phyloP scores from a whole-genome alignment of 1,284 basidiomycete genomes.

The Sporisorium sorghi region DNA sequence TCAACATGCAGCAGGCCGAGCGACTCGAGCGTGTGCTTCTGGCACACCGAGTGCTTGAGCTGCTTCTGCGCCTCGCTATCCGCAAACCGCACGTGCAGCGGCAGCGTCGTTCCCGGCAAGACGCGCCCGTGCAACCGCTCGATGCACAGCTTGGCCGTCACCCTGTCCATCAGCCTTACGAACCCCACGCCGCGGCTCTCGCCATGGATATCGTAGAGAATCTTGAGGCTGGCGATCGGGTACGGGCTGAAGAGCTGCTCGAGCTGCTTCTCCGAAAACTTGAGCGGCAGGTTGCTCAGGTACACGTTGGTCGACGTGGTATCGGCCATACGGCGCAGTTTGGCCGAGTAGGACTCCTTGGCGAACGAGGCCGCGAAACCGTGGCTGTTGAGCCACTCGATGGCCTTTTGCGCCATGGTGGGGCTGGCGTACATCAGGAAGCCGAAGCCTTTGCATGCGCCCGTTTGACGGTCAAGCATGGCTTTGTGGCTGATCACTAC shows the following conservation, averaged over 20 bases:
- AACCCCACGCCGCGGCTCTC: conserved; percentile 60
- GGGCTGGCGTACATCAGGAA: conserved; percentile 58
- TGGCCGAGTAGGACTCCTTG: conserved; percentile 58
- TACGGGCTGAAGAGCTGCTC: conserved; percentile 63
- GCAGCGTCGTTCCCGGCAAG: conserved; percentile 46
- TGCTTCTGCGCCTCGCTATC: conserved; percentile 64
- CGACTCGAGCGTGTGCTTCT: conserved; percentile 47
- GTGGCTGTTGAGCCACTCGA: conserved; percentile 49
- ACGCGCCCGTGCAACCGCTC: conserved; percentile 54
- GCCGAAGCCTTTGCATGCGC: conserved; percentile 62
- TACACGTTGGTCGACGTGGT: conserved; percentile 58
- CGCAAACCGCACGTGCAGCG: conserved; percentile 61
- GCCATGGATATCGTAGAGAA: conserved; percentile 57
- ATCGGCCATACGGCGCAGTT: conserved; percentile 57
- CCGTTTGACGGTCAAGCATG: conserved; percentile 61
- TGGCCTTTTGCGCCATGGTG: conserved; percentile 53
- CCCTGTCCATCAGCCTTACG: conserved; percentile 52
- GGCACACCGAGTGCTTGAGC: conserved; percentile 47
- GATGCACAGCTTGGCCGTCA: conserved; percentile 57
- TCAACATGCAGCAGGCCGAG: conserved; percentile 18
- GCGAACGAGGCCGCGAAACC: conserved; percentile 57
- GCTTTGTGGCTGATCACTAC: conserved; percentile 63
- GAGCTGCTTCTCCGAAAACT: conserved; percentile 50
- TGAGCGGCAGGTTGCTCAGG: conserved; percentile 56
- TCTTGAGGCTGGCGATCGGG: conserved; percentile 56